Base-by-base conservation (phyloP, 305 asterid species). In the Stenogyne calaminthoides region DNA sequence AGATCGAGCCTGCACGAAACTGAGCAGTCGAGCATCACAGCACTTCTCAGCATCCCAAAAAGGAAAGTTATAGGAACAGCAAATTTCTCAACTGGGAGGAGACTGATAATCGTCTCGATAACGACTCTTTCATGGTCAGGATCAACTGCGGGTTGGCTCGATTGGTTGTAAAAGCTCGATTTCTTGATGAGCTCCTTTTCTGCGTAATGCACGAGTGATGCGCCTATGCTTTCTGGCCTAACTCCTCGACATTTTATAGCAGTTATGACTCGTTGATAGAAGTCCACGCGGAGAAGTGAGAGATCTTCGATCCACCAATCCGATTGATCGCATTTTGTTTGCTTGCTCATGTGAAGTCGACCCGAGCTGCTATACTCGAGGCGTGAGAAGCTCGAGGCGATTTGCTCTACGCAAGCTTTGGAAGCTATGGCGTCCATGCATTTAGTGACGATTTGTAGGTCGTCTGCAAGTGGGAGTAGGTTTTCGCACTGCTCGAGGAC, bases 221-320 rank as follows among this genome's bases (percentile, higher is more conserved):
- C 92, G 5, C 96, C 99, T 3, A 95, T 85, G 66, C 97, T 92
- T 55, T 92, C 99, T 4, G 99, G 97, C 79, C 96, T 73, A 18
- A 93, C 97, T 9, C 98, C 99, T 20, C 97, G 85, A 52, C 95
- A 89, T 81, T 88, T 95, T 83, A 95, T 89, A 9, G 98, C 96
- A 1, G 94, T 74, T 65, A 95, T 89, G 42, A 90, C 96, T 63
- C 89, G 84, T 65, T 91, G 88, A 22, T 88, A 93, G 80, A 93
- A 65, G 67, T 86, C 99, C 3, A 87, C 78, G 1, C 92, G 88
- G 37, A 93, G 97, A 34, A 80, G 84, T 2, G 96, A 92, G 3
- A 94, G 84, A 68, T 91, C 98, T 75, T 91, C 95, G 7, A 94
- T 89, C 98, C 97, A 94, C 99, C 99, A 94, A 76, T 92, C 97